Evolutionary conservation across 2,329 filamentous ascomycete genomes (phyloP).

Genomic region (Septoria linicola): DNA sequence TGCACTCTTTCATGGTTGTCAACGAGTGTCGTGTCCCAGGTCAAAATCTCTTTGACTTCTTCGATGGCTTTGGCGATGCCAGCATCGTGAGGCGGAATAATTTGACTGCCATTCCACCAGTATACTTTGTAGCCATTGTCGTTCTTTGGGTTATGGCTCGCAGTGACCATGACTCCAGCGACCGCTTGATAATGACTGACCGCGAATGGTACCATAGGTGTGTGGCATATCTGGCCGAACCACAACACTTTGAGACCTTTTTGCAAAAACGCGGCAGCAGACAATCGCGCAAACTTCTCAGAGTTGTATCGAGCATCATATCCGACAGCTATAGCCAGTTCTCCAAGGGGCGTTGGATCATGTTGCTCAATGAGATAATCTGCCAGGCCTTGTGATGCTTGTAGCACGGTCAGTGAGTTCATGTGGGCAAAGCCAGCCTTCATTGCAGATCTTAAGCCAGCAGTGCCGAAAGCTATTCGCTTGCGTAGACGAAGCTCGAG

Average conservation of each 20-base stretch:
- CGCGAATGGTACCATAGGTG: slow-evolving; percentile 62
- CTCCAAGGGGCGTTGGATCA: slow-evolving; percentile 30
- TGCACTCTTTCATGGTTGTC: slow-evolving; percentile 45
- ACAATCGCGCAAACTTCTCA: slow-evolving; percentile 58
- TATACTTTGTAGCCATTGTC: slow-evolving; percentile 71
- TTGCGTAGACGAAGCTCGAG: slow-evolving; percentile 54
- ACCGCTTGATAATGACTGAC: slow-evolving; percentile 54
- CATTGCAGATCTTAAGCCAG: slow-evolving; percentile 64
- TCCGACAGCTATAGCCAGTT: slow-evolving; percentile 58
- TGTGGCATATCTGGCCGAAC: slow-evolving; percentile 57
- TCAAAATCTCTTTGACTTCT: slow-evolving; percentile 54
- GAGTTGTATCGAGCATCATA: slow-evolving; percentile 65
- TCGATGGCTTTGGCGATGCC: slow-evolving; percentile 59
- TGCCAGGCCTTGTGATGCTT: slow-evolving; percentile 65
- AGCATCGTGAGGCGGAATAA: slow-evolving; percentile 61
- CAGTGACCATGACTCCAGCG: slow-evolving; percentile 65
- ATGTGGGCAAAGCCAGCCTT: slow-evolving; percentile 60
- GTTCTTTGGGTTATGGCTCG: slow-evolving; percentile 63
- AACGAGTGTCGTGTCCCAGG: slow-evolving; percentile 48
- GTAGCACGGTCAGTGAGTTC: slow-evolving; percentile 41
- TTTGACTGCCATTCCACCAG: slow-evolving; percentile 64
- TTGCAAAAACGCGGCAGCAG: slow-evolving; percentile 59
- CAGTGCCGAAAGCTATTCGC: slow-evolving; percentile 62
- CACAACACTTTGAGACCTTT: slow-evolving; percentile 60
- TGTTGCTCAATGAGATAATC: slow-evolving; percentile 55